These are phyloP conservation scores for Ceratopteris richardii DNA, from an alignment of 75 land plant species.

Conservation along the genomic window DNA sequence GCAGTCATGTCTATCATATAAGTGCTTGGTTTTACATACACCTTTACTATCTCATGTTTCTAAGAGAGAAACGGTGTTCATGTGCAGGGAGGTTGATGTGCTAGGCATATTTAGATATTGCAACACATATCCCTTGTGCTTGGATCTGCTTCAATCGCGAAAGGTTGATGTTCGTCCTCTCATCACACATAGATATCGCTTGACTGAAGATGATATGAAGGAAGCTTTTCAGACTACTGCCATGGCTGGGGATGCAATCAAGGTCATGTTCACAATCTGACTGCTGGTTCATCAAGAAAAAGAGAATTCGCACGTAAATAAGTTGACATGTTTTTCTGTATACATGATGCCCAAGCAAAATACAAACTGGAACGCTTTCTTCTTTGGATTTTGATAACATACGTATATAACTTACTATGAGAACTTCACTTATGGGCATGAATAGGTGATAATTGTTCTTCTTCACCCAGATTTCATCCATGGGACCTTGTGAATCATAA, in stretches of 20 bases:
- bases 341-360: no score
- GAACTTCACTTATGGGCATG: no score
- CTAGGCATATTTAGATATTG: slow-evolving; percentile 37
- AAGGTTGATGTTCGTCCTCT: slow-evolving; percentile 32
- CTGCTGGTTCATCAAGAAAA: neutral
- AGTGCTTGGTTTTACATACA: no score
- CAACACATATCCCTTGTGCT: slow-evolving; percentile 36
- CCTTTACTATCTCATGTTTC: no score
- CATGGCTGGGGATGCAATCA: slow-evolving; percentile 31
- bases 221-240: slow-evolving; percentile 30
- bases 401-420: no score
- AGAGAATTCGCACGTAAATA: no score
- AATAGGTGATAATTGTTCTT: no score
- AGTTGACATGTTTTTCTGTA: no score
- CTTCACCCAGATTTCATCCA: no score
- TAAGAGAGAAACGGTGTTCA: neutral
- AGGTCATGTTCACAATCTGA: slow-evolving; percentile 39
- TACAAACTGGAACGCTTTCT: no score
- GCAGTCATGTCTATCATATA: neutral
- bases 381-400: no score
- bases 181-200: slow-evolving; percentile 40
- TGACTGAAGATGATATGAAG: slow-evolving; percentile 25
- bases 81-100: slow-evolving; percentile 33
- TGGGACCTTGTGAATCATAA: no score
- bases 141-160: slow-evolving; percentile 28